Evolutionary conservation across 1,284 basidiomycete species (phyloP).

Genomic region (Ganoderma meredithae): DNA sequence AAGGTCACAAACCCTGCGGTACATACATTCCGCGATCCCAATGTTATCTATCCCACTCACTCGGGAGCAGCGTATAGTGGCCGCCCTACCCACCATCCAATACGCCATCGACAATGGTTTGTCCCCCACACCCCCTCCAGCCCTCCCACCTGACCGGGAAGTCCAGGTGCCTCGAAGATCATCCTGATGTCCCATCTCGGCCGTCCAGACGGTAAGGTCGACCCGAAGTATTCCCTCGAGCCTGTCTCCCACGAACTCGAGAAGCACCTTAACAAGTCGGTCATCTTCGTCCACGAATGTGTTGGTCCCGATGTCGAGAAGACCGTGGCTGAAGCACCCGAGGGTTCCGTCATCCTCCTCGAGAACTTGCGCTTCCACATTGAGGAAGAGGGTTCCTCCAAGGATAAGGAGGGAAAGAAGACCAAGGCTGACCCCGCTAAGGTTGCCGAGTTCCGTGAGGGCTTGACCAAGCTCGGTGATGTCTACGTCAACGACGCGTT

Average conservation of each 20-base stretch:
- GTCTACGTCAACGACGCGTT: constrained; percentile 99
- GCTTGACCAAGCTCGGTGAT: constrained; percentile 92
- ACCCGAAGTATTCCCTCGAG: constrained; percentile 91
- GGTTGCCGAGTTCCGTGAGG: constrained; percentile 87
- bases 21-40: constrained; percentile 43
- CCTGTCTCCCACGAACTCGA: constrained; percentile 84
- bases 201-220: constrained; percentile 93
- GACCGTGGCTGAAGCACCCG: constrained; percentile 73
- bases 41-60: constrained; percentile 19
- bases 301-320: constrained; percentile 89
- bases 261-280: constrained; percentile 71
- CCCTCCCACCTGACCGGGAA: constrained; percentile 22
- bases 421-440: constrained; percentile 88
- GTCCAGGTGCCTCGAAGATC: constrained; percentile 81
- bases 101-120: constrained; percentile 91
- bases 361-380: constrained; percentile 99
- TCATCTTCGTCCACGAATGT: constrained; percentile 88
- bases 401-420: constrained; percentile 94
- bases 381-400: constrained; percentile 95
- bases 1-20: constrained; percentile 98
- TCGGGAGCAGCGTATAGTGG: constrained; percentile 84
- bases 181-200: constrained; percentile 99
- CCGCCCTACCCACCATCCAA: constrained; percentile 95
- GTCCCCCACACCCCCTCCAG: constrained; percentile 28
- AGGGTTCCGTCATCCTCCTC: constrained; percentile 89